Evolutionary conservation across 2,329 filamentous ascomycete species (phyloP).

Genomic region (Neodidymelliopsis sp.): DNA sequence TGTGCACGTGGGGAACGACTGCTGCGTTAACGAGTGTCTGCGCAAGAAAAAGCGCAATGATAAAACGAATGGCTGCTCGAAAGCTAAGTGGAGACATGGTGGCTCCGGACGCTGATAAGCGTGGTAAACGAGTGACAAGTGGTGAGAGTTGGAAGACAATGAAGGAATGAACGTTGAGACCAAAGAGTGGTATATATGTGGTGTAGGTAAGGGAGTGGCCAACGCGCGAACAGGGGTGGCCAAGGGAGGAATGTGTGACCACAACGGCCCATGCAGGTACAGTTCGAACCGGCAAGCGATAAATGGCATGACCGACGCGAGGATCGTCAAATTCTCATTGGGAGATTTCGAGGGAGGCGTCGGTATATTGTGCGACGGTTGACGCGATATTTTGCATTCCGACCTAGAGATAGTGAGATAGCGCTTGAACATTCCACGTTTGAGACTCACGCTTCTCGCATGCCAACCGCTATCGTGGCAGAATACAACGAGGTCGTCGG

Average conservation of each 20-base stretch:
- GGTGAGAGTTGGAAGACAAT: constrained; percentile 15
- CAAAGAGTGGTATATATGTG: constrained; percentile 17
- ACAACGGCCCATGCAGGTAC: constrained; percentile 15
- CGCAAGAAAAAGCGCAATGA: constrained; percentile 17
- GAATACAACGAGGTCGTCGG: constrained; percentile 2
- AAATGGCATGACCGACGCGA: constrained; percentile 18
- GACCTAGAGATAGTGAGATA: constrained; percentile 6
- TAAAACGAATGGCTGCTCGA: constrained; percentile 21
- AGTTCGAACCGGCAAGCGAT: constrained; percentile 13
- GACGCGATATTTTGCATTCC: constrained; percentile 20
- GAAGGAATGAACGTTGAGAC: not conserved
- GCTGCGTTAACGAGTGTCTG: constrained; percentile 19
- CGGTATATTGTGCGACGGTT: constrained; percentile 9
- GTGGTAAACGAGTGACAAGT: constrained; percentile 18
- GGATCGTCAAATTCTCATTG: constrained; percentile 15
- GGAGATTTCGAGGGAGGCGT: constrained; percentile 11
- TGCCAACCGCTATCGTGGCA: constrained; percentile 16
- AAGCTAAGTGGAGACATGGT: constrained; percentile 18
- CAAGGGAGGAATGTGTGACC: constrained; percentile 22
- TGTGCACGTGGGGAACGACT: constrained; percentile 15
- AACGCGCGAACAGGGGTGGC: constrained; percentile 6
- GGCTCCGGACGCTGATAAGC: constrained; percentile 18
- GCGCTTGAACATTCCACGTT: constrained; percentile 20
- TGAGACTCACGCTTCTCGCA: constrained; percentile 16
- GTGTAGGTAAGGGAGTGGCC: constrained; percentile 20